Conservation (phyloP, 2,329 filamentous ascomycete species). For the Sclerotinia borealis region DNA sequence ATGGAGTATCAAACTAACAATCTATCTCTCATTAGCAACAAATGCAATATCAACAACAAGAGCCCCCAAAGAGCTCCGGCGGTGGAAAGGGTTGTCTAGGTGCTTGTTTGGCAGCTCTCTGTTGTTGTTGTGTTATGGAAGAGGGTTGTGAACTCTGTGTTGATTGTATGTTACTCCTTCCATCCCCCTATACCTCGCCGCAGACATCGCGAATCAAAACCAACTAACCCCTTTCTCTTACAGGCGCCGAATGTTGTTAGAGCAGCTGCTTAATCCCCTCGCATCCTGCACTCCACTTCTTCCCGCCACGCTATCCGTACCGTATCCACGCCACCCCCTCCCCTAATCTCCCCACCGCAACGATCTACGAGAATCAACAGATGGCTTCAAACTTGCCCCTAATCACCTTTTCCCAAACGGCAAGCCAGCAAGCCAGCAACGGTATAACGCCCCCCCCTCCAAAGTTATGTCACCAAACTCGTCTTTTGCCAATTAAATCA, state of each 20-base stretch:
- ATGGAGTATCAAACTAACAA: conserved; percentile 18
- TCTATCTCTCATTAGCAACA: conserved; percentile 32
- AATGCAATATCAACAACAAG: conserved; percentile 41
- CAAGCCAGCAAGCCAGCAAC: background rate
- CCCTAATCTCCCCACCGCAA: background rate
- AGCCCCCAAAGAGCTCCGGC: conserved; percentile 32
- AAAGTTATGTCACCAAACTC: background rate
- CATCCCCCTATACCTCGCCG: background rate
- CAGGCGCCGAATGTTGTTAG: conserved; percentile 11
- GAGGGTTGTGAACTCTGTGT: conserved; percentile 46
- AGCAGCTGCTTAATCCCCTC: background rate
- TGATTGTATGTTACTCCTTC: conserved; percentile 35
- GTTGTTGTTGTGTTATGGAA: conserved; percentile 47
- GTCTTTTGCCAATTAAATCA: background rate
- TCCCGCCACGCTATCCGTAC: background rate
- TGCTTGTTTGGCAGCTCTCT: conserved; percentile 42
- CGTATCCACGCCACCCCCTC: background rate
- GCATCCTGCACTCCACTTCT: background rate
- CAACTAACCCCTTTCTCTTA: background rate
- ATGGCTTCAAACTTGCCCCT: background rate
- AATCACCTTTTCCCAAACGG: background rate
- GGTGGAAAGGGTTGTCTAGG: conserved; percentile 39
- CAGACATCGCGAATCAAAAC: background rate
- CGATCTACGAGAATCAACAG: background rate
- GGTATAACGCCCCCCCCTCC: background rate